Evolutionary conservation across 2,329 filamentous ascomycete species (phyloP), one percentile per base, ranked within the genome.

Genomic region (Aspergillus caelatus): DNA sequence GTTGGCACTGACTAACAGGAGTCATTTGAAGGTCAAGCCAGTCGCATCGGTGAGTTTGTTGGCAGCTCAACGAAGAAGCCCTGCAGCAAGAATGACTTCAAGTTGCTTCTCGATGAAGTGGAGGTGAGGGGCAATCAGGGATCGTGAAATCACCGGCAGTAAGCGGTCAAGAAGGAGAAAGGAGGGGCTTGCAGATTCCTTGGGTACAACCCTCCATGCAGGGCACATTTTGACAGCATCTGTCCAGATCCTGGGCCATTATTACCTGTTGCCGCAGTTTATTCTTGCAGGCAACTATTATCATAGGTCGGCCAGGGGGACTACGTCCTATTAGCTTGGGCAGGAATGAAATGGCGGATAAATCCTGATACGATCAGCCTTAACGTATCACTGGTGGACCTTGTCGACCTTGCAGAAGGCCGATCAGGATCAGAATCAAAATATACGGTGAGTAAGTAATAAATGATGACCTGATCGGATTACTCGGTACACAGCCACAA

Each of bases 361-460:
- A 55, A 50, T 62, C 52, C 28, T 58, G 55, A 59, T 60, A 62
- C 63, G 65, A 58, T 45, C 61, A 56, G 60, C 60, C 63, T 64
- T 64, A 53, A 65, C 60, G 60, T 58, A 54, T 61, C 30, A 53
- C 30, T 12, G n/a, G 16, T 34, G 32, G 59, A 64, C 69, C 66
- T 67, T 61, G 69, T 65, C 59, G 54, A 58, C 61, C 65, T 65
- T 70, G 67, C 66, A 71, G 67, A 30, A 58, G 60, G 61, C 58
- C 36, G 48, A 32, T 46, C 52, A 54, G 21, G 16, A 54, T 54
- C 30, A 23, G 32, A 55, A 46, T 45, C 53, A 41, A 41, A 69
- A 71, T 61, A 66, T 59, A 70, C 69, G 68, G 68, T 70, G 68
- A 70, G 67, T 54, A 53, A 70, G 67, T 54, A 53, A 46, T 56